A percentile compares a stretch with the other conserved stretches of the same genome.
phyloP scores from a whole-genome alignment of 2,329 filamentous ascomycete genomes.

The Cladophialophora carrionii region DNA sequence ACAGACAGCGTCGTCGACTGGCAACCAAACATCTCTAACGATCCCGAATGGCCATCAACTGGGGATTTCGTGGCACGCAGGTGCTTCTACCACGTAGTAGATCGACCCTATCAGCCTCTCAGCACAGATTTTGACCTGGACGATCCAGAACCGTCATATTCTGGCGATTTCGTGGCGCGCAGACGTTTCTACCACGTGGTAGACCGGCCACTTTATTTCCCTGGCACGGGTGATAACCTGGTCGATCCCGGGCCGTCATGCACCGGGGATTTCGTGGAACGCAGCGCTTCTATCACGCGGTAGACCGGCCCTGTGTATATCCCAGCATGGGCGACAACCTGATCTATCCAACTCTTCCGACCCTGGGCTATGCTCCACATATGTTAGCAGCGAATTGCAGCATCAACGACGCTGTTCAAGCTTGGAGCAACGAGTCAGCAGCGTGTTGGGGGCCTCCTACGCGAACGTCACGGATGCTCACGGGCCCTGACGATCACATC shows the following conservation, averaged over 20 bases:
- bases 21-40: background rate
- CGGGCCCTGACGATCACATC: background rate
- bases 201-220: too few relatives aligned
- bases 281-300: background rate
- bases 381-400: background rate
- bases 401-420: background rate
- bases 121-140: too few relatives aligned
- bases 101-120: background rate
- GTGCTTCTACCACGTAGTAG: background rate
- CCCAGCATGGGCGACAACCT: background rate
- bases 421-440: background rate
- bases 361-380: background rate
- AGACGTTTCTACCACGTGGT: too few relatives aligned
- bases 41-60: background rate
- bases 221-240: too few relatives aligned
- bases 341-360: slow-evolving; percentile 12
- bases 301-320: background rate
- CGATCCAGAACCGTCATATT: too few relatives aligned
- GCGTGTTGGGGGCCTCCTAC: slow-evolving; percentile 1
- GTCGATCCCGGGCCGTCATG: too few relatives aligned
- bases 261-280: background rate
- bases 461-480: background rate
- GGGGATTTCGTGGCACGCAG: background rate
- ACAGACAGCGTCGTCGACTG: background rate
- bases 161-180: too few relatives aligned